A percentile compares a stretch with the other conserved stretches of the same genome.
These are phyloP conservation scores for Aspergillus biplanus DNA, from an alignment of 495 filamentous ascomycete species.

Conservation along the genomic window DNA sequence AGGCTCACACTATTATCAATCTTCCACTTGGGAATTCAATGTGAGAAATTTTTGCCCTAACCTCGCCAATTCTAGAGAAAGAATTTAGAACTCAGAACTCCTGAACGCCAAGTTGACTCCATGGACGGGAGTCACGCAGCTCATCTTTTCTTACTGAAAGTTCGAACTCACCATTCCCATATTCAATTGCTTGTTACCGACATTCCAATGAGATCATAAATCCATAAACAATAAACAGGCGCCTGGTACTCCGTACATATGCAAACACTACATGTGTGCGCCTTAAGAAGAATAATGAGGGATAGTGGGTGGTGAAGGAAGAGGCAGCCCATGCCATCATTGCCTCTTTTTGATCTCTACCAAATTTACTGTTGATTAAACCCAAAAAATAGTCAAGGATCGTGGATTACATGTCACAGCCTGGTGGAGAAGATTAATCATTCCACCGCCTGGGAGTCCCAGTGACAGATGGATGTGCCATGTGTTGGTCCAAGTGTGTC, in stretches of 20 bases:
- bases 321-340: background rate
- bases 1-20: background rate
- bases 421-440: slow-evolving; percentile 10
- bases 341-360: background rate
- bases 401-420: slow-evolving; percentile 7
- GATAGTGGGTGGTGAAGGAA: background rate
- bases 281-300: background rate
- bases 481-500: slow-evolving; percentile 28
- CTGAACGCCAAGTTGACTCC: background rate
- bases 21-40: background rate
- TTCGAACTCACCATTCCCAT: background rate
- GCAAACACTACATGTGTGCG: too few relatives aligned
- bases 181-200: background rate
- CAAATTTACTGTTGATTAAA: background rate
- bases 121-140: background rate
- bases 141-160: background rate
- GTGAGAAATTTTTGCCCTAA: background rate
- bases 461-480: slow-evolving; percentile 27
- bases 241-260: background rate
- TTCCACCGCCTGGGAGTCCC: slow-evolving; percentile 7
- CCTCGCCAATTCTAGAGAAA: slow-evolving; percentile 1
- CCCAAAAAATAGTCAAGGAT: background rate
- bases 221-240: background rate
- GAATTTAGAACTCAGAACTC: background rate
- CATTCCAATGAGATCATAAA: background rate